Evolutionary conservation across 768 basidiomycete genomes (phyloP).

Genomic region (Leccinum boreale): DNA sequence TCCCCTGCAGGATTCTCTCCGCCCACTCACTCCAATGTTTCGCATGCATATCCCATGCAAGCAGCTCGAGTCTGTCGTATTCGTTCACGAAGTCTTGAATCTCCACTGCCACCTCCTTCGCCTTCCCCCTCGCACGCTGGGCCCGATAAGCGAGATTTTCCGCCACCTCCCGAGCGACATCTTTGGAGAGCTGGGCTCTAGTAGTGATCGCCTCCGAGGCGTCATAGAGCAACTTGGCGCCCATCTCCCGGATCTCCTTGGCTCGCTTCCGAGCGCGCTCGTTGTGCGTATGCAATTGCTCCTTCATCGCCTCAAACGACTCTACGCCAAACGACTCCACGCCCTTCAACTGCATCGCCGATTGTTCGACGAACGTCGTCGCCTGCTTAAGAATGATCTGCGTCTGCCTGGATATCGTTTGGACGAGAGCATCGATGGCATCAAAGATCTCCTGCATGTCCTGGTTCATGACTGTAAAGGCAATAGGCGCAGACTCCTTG

Average conservation of each 20-base stretch:
- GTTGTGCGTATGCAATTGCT: conserved; percentile 47
- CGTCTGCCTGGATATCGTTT: conserved; percentile 47
- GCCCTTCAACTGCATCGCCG: conserved; percentile 29
- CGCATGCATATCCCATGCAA: conserved; percentile 16
- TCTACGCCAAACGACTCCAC: conserved; percentile 37
- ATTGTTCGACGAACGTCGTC: conserved; percentile 42
- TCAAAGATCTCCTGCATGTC: conserved; percentile 57
- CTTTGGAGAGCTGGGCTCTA: conserved; percentile 42
- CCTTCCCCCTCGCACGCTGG: conserved; percentile 42
- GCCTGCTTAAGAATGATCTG: conserved; percentile 30
- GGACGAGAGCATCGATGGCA: conserved; percentile 56
- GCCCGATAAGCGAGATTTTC: conserved; percentile 37
- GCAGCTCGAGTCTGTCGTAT: conserved; percentile 15
- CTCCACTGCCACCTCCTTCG: conserved; percentile 41
- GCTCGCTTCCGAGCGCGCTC: conserved; percentile 52
- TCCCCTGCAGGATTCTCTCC: conserved; percentile 2
- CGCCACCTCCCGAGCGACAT: conserved; percentile 40
- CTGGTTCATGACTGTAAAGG: conserved; percentile 42
- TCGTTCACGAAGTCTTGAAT: conserved; percentile 25
- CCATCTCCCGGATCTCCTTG: conserved; percentile 48
- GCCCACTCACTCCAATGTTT: conserved; percentile 22
- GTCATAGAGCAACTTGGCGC: conserved; percentile 42
- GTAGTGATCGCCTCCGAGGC: conserved; percentile 42
- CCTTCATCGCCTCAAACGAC: conserved; percentile 36
- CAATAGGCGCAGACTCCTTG: conserved; percentile 44